Base-by-base conservation (phyloP, 73 alveolate species). In the Blepharisma stoltei region DNA sequence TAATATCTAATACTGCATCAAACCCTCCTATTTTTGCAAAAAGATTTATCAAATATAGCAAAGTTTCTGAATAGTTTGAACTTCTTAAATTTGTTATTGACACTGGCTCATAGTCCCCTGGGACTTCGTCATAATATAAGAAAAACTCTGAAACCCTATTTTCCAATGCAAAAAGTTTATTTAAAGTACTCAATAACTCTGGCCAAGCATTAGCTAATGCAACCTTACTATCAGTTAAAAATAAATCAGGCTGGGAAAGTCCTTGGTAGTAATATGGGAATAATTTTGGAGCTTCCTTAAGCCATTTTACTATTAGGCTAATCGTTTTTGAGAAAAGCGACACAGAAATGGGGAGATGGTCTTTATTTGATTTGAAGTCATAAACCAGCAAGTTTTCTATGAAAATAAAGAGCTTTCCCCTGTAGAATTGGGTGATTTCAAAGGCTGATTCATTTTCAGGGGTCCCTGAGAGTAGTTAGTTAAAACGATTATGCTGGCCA, bases 381-480 rank as follows among this genome's bases (percentile, higher is more conserved):
- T 8, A 44, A 4, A 84, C 46, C 23, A 87, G 76, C 14, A 87
- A 77, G 41, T 85, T 76, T 68, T 87, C 94, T 5, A 87, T 84
- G 50, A 78, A 83, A 45, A 78, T 70, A 78, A 76, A 87, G 8
- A 87, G 84, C 71, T 83, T 89, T 23, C 94, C 94, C 68, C 94
- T 68, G 6, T 83, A 60, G 78, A 52, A 87, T 55, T 87, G 85
- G 18, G 86, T 83, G 27, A 83, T 65, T 25, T 83, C 32, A 18
- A 1, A 46, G 23, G 86, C 82, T 27, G 84, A 82, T 23, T 66
- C 80, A 1, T 41, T 6, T 66, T n/a, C 6, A 18, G 67, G 38
- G 8, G 27, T 9, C 49, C 45, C 85, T 11, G 43, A 6, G 21
- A 18, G 20, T 7, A n/a, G n/a, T n/a, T n/a, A n/a, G n/a, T n/a